Evolutionary conservation across 306 rosid genomes (phyloP), one percentile per base, ranked within the genome.

Genomic region (Geum urbanum): DNA sequence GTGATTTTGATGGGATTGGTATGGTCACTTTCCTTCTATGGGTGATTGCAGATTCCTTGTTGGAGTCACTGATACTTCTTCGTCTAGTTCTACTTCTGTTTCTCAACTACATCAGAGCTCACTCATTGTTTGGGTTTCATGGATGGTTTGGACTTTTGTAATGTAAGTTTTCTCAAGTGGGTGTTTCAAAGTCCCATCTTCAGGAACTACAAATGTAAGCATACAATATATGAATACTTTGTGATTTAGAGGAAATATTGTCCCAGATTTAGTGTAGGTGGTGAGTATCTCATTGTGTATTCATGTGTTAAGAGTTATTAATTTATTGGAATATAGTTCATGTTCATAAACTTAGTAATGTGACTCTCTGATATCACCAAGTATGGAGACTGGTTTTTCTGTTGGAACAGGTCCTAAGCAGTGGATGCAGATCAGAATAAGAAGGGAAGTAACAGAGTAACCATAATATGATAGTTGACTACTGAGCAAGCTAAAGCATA

Each of bases 1-100:
- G 98, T 8, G 80, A 88, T 62, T 94, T 94, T 68, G 97, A 87
- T 65, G 97, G 98, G 40, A 89, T 90, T 69, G 98, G 92, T 47
- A 73, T 91, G 82, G 86, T 94, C 58, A 90, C 98, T 13, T 94
- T 82, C 78, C 74, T 75, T 94, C 98, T 15, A 68, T 88, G 75
- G 97, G 95, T 10, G 85, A 86, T 22, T 94, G 98, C 59, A 84
- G 84, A 80, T 94, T 90, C 74, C 87, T 87, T 62, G 96, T 94
- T 24, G 98, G 95, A 0, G 96, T 91, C 66, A 86, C 85, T 7
- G 85, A 86, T 84, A 74, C 63, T 76, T 83, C 32, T 1, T 27
- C 91, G n/a, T 77, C 90, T 27, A 4, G 84, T 66, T 40, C 58
- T 49, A 49, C 18, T 51, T 76, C 87, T 41, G 0, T 81, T 35